Evolutionary conservation across 192 early-diverging fungal species (phyloP).

Genomic region (Entophlyctis luteolus): DNA sequence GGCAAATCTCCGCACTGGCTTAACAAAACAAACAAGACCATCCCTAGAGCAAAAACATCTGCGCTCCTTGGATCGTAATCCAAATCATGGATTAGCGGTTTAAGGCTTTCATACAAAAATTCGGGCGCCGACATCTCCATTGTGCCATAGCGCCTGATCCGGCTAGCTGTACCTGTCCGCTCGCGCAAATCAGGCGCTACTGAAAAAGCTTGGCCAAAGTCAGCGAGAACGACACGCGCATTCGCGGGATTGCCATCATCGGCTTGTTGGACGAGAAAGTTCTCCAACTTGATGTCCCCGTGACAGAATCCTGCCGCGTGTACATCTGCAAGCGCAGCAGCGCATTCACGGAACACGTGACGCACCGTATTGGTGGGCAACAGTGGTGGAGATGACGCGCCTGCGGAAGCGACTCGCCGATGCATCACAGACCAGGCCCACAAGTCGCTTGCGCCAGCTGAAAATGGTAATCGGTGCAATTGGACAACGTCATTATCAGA

Average conservation of each 20-base stretch:
- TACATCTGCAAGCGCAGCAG: constrained; percentile 36
- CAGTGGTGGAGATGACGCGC: not conserved
- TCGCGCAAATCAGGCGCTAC: no score
- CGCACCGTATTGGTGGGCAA: not conserved
- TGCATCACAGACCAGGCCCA: constrained; percentile 22
- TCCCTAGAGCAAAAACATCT: constrained; percentile 25
- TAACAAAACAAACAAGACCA: constrained; percentile 14
- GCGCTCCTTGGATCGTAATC: not conserved
- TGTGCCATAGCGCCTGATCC: constrained; percentile 13
- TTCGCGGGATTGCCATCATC: not conserved
- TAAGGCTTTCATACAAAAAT: not conserved
- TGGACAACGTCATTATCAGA: not conserved
- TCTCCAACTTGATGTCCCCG: constrained; percentile 61
- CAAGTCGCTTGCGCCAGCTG: constrained; percentile 17
- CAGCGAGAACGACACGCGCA: not conserved
- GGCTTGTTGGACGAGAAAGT: constrained; percentile 36
- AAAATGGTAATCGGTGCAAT: not conserved
- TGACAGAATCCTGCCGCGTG: constrained; percentile 45
- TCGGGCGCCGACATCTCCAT: not conserved
- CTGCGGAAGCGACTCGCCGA: not conserved
- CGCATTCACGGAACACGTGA: constrained; percentile 39
- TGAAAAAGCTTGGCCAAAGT: constrained; percentile 20
- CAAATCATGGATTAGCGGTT: not conserved
- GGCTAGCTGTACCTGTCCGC: not conserved
- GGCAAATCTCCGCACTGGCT: constrained; percentile 3